phyloP scores from a whole-genome alignment of 1,284 basidiomycete species.

The Afroboletus lepidellus region DNA sequence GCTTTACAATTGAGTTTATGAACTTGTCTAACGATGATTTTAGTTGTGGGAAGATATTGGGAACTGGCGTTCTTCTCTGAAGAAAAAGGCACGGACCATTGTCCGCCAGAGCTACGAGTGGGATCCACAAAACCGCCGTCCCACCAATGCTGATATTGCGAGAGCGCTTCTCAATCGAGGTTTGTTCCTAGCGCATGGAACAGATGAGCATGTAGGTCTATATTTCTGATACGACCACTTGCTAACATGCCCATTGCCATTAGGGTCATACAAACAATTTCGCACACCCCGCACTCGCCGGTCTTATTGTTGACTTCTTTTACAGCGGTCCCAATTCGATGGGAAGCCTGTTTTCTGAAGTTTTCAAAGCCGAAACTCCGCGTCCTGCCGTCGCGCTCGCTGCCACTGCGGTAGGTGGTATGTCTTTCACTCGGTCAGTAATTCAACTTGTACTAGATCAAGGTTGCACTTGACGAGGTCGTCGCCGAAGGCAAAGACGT shows the following conservation, averaged over 20 bases:
- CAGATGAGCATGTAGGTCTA: not conserved
- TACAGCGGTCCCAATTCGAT: not conserved
- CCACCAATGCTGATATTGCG: not conserved
- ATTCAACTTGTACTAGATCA: too few relatives aligned
- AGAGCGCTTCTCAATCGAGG: not conserved
- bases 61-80: not conserved
- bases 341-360: not conserved
- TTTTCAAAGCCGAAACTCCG: not conserved
- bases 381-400: not conserved
- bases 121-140: not conserved
- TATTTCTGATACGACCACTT: not conserved
- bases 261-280: not conserved
- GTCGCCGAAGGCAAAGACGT: not conserved
- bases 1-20: not conserved
- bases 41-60: not conserved
- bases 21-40: too few relatives aligned
- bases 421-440: too few relatives aligned
- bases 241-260: too few relatives aligned
- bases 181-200: not conserved
- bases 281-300: not conserved
- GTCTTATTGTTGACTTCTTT: not conserved
- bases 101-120: not conserved
- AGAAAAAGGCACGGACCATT: not conserved
- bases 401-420: not conserved
- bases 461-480: not conserved